Base-by-base conservation (phyloP, 2,329 filamentous ascomycete genomes). In the Cordyceps cateniannulata region DNA sequence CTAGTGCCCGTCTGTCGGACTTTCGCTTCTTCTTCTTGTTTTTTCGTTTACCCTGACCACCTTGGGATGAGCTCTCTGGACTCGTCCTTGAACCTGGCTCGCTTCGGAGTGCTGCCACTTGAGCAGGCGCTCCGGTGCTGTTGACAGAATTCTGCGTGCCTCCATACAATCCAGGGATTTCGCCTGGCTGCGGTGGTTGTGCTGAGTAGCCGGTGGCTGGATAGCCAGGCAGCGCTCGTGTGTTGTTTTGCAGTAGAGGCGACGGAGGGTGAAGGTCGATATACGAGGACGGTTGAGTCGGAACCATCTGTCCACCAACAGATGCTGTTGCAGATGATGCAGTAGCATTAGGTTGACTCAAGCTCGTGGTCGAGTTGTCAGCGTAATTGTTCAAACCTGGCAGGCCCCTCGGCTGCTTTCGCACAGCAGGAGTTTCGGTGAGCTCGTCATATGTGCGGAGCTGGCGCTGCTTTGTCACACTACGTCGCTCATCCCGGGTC, bases 221-320 rank as follows among this genome's bases (percentile, higher is more conserved):
- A 68, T 90, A 89, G 27, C 90, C 89, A 56, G 90, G 90, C 69
- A 88, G 76, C 47, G 88, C 88, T 40, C 86, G 87, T 55, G 86
- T 87, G 70, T 92, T 88, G 66, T 86, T 87, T 69, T 86, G 85
- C 67, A 93, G 80, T 62, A 93, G 77, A 57, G 86, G 85, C 63
- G 88, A 81, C 56, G 83, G 75, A 65, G 72, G 77, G 66, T 68
- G 71, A 50, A 64, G 67, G 52, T 72, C 69, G 63, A 67, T 62
- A 55, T 72, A 68, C 18, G 66, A 60, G 32, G 44, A 40, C 20
- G 58, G 42, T 50, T 48, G 58, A 18, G 22, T 54, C 7, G 58
- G 50, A 29, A 38, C 35, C 2, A 25, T 40, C 12, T 18, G 47
- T 29, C 24, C n/a, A 12, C 47, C 38, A 29, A 8, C 16, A 27